Evolutionary conservation across 768 basidiomycete species (phyloP), one percentile per base, ranked within the genome.

Genomic region (Amanita subjunquillea): DNA sequence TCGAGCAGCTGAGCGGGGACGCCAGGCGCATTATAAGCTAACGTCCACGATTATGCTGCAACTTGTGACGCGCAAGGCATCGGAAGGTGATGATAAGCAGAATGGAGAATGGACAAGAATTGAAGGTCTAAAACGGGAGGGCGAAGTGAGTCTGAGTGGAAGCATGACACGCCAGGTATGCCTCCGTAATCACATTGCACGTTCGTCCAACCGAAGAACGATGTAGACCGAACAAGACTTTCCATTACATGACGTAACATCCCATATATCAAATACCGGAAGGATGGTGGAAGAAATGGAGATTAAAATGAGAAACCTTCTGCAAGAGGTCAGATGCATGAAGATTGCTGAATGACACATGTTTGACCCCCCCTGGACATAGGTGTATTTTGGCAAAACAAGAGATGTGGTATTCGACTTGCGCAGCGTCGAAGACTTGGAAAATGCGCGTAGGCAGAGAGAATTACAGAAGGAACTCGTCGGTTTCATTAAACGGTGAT

Each of bases 221-320:
- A 40, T 55, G 48, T 55, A 94, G 91, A 79, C 80, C 29, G 93
- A 95, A 64, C 84, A 88, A 66, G 94, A 95, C 64, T 86, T 78
- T 69, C 81, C 91, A 23, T 62, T 96, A 48, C 83, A 87, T 34
- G 88, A 89, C 58, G 65, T 77, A 39, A 78, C 84, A 20, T 85
- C 89, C 39, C 96, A 99, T 68, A 87, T 99, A 54, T 79, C 82
- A 40, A 98, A 98, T 67, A 85, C 86, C n/a, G 96, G 96, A 4
- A 79, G 78, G 58, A 87, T 97, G 84, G 85, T 99, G 57, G 96
- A 99, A 67, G 96, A 98, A 57, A 94, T 95, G 91, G 96, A 99
- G 69, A 91, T 94, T 66, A 98, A 98, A 73, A 93, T 98, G 91
- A 80, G 96, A 37, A 96, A 96, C 67, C 72, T 92, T 52, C 74